phyloP scores from a whole-genome alignment of 2,329 filamentous ascomycete genomes.

The Fusarium irregulare region DNA sequence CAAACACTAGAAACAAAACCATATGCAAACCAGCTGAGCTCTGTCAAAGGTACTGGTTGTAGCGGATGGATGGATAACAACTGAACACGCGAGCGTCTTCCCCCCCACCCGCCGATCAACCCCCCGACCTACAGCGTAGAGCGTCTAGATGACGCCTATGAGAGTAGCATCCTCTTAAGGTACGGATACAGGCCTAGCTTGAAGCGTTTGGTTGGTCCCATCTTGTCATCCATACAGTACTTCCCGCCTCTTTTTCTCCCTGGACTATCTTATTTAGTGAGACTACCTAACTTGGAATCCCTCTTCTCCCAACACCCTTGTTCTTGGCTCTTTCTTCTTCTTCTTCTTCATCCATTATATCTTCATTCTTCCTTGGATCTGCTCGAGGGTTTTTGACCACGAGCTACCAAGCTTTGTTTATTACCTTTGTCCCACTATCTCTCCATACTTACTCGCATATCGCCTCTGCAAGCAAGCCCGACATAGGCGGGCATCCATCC shows the following conservation, averaged over 20 bases:
- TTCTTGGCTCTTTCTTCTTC: slow-evolving; percentile 11
- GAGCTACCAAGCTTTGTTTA: slow-evolving; percentile 10
- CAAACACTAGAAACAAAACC: background rate
- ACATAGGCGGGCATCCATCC: slow-evolving; percentile 23
- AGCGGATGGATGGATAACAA: slow-evolving; percentile 30
- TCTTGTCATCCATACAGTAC: slow-evolving; percentile 13
- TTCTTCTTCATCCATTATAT: slow-evolving; percentile 9
- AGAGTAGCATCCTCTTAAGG: slow-evolving; percentile 37
- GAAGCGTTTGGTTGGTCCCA: slow-evolving; percentile 19
- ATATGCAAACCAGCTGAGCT: slow-evolving; percentile 32
- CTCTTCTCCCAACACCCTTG: slow-evolving; percentile 10
- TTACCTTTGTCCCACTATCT: slow-evolving; percentile 8
- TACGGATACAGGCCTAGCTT: slow-evolving; percentile 33
- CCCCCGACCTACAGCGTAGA: slow-evolving; percentile 31
- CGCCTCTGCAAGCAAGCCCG: slow-evolving; percentile 35
- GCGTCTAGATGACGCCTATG: slow-evolving; percentile 38
- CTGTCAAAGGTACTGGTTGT: slow-evolving; percentile 12
- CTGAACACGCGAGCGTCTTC: slow-evolving; percentile 36
- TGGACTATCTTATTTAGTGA: slow-evolving; percentile 20
- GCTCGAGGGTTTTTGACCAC: slow-evolving; percentile 9
- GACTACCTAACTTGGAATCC: slow-evolving; percentile 7
- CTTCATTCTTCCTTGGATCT: slow-evolving; percentile 7
- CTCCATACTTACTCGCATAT: slow-evolving; percentile 13
- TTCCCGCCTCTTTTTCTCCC: slow-evolving; percentile 24
- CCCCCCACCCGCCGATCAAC: slow-evolving; percentile 38